Percentiles rank a stretch among this genome's conserved stretches.
Evolutionary conservation across 768 basidiomycete genomes (phyloP).

Genomic region (Dictyophora rubrovolvata): DNA sequence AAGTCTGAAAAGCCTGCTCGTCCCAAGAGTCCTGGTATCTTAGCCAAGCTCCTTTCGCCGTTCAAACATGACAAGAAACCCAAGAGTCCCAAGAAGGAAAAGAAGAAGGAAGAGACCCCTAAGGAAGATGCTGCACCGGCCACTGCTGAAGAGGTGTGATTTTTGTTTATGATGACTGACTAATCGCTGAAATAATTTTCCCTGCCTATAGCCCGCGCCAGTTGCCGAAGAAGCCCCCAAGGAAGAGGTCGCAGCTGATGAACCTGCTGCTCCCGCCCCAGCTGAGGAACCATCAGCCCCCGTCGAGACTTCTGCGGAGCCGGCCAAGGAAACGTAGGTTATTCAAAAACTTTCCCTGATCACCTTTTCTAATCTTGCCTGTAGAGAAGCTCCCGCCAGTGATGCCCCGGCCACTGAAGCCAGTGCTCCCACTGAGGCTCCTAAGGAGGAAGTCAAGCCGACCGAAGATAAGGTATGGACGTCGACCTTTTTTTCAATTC

Average conservation of each 20-base stretch:
- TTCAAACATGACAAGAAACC: constrained; percentile 49
- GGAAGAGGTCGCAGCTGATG: constrained; percentile 32
- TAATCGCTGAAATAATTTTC: not conserved
- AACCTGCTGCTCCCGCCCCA: constrained; percentile 24
- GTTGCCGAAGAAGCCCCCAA: constrained; percentile 29
- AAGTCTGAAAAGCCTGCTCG: constrained; percentile 60
- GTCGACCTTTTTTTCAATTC: not conserved
- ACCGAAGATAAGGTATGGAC: constrained; percentile 49
- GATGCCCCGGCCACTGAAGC: constrained; percentile 34
- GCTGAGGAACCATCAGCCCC: constrained; percentile 17
- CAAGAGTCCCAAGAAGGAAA: constrained; percentile 47
- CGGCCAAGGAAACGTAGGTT: constrained; percentile 65
- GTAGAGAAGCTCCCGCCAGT: constrained; percentile 9
- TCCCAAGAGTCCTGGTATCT: constrained; percentile 70
- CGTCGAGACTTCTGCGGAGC: constrained; percentile 31
- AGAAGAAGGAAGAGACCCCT: constrained; percentile 57
- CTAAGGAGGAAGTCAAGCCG: constrained; percentile 27
- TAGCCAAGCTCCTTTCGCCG: constrained; percentile 69
- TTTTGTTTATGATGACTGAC: constrained; percentile 10
- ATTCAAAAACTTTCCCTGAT: constrained; percentile 1
- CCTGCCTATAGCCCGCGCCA: constrained; percentile 17
- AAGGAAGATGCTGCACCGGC: constrained; percentile 47
- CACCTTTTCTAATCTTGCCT: constrained; percentile 1
- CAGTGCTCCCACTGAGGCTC: constrained; percentile 25
- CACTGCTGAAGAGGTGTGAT: not conserved